Conservation (phyloP, 2,329 filamentous ascomycete genomes). For the Diaporthe citriasiana region DNA sequence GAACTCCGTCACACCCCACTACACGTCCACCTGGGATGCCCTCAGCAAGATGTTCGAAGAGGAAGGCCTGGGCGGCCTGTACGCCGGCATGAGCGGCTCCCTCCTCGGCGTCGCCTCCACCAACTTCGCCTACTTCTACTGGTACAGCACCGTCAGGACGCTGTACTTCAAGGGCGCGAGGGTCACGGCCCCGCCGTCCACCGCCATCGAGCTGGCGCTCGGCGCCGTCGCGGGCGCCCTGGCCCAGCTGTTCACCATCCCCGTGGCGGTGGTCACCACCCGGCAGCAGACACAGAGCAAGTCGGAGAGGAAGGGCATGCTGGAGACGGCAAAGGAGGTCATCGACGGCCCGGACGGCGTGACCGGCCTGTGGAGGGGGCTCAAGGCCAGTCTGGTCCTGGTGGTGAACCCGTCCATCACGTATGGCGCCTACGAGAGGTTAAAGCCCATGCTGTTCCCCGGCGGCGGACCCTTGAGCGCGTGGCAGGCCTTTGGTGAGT, state of each 20-base stretch:
- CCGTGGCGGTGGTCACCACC: conserved; percentile 94
- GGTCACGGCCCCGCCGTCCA: conserved; percentile 73
- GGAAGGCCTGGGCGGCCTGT: conserved; percentile 87
- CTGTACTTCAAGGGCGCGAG: conserved; percentile 78
- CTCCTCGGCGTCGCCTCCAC: conserved; percentile 94
- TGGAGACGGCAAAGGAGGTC: conserved; percentile 91
- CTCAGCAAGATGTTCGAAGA: conserved; percentile 84
- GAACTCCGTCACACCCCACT: conserved; percentile 75
- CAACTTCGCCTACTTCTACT: conserved; percentile 99
- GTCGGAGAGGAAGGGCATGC: conserved; percentile 84
- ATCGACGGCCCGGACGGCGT: conserved; percentile 91
- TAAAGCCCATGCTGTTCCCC: conserved; percentile 83
- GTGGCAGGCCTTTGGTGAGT: conserved; percentile 92
- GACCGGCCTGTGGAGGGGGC: conserved; percentile 90
- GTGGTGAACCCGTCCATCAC: conserved; percentile 98
- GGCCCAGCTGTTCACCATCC: conserved; percentile 96
- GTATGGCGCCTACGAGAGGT: conserved; percentile 94
- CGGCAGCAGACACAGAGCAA: conserved; percentile 94
- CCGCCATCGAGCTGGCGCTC: conserved; percentile 84
- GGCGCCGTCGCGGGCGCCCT: conserved; percentile 91
- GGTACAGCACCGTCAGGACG: conserved; percentile 90
- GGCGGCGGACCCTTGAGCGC: conserved; percentile 79
- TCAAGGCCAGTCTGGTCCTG: conserved; percentile 95
- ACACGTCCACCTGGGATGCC: conserved; percentile 89
- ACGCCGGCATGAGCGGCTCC: conserved; percentile 88